These are phyloP conservation scores for Dalechampia spathulata DNA, from an alignment of 441 rosid genomes.

Conservation along the genomic window DNA sequence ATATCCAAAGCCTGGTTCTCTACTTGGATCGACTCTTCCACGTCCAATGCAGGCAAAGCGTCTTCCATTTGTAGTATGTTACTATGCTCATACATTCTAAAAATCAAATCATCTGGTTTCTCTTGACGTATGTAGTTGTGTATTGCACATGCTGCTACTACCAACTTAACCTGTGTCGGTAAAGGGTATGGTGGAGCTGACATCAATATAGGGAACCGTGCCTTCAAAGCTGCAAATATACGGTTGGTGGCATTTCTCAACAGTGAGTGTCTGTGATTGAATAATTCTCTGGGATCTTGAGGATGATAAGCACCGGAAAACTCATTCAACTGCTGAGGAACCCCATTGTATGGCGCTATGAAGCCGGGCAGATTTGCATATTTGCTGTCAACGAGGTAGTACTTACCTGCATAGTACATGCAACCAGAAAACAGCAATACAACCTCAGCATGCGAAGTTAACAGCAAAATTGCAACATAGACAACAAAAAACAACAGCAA, in stretches of 20 bases:
- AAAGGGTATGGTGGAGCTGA: conserved; percentile 90
- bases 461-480: not conserved
- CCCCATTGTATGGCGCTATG: conserved; percentile 56
- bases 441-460: conserved; percentile 5
- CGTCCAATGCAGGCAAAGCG: conserved; percentile 25
- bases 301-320: conserved; percentile 37
- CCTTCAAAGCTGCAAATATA: conserved; percentile 60
- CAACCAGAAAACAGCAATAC: conserved; percentile 8
- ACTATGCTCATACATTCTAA: conserved; percentile 45
- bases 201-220: conserved; percentile 71
- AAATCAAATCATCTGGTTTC: conserved; percentile 69
- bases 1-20: conserved; percentile 32
- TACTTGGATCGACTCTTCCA: conserved; percentile 29
- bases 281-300: conserved; percentile 57
- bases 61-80: conserved; percentile 30
- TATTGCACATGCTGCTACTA: conserved; percentile 78
- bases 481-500: not conserved
- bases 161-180: conserved; percentile 83
- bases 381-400: conserved; percentile 67
- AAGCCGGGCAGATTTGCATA: conserved; percentile 68
- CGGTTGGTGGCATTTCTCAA: conserved; percentile 45
- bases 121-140: conserved; percentile 76
- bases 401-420: conserved; percentile 49
- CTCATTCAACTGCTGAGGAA: conserved; percentile 31
- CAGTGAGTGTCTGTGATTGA: conserved; percentile 63